phyloP scores from a whole-genome alignment of 148 eudicot genomes.

The Rhododendron ovatum region DNA sequence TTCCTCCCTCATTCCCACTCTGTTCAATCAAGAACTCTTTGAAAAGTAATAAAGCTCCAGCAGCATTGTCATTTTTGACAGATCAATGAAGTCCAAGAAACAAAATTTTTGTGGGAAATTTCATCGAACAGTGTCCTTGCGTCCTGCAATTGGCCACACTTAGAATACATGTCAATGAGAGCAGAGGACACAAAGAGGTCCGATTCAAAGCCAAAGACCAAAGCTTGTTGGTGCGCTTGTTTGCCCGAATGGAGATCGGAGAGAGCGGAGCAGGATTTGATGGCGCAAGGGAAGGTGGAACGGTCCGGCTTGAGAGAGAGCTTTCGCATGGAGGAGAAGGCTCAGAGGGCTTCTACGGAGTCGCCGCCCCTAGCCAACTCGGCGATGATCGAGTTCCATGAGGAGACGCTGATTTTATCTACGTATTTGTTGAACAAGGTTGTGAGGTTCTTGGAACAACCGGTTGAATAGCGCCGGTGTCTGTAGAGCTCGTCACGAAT shows the following conservation, averaged over 20 bases:
- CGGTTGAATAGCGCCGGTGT: slow-evolving; percentile 7
- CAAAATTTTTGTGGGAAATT: slow-evolving; percentile 48
- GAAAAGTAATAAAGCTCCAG: slow-evolving; percentile 36
- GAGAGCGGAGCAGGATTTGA: slow-evolving; percentile 53
- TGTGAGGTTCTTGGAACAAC: slow-evolving; percentile 27
- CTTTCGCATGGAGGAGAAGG: slow-evolving; percentile 51
- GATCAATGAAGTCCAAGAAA: slow-evolving; percentile 65
- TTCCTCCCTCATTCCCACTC: slow-evolving; percentile 10
- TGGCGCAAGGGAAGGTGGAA: slow-evolving; percentile 55
- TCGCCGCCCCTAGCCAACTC: slow-evolving; percentile 56
- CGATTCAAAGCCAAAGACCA: slow-evolving; percentile 40
- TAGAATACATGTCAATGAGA: slow-evolving; percentile 57
- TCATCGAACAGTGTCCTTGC: slow-evolving; percentile 54
- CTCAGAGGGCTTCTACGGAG: slow-evolving; percentile 55
- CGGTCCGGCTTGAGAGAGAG: slow-evolving; percentile 49
- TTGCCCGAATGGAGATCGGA: slow-evolving; percentile 37
- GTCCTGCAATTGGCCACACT: slow-evolving; percentile 46
- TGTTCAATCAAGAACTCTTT: slow-evolving; percentile 40
- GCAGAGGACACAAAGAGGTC: slow-evolving; percentile 58
- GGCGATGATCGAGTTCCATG: slow-evolving; percentile 64
- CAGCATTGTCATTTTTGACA: slow-evolving; percentile 41
- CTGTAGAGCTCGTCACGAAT: background rate
- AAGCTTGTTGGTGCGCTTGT: slow-evolving; percentile 60
- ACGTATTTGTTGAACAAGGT: slow-evolving; percentile 48
- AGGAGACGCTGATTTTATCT: slow-evolving; percentile 35